Evolutionary conservation across 805 yeast genomes (phyloP).

Genomic region (Tanozyma kutaoensis): DNA sequence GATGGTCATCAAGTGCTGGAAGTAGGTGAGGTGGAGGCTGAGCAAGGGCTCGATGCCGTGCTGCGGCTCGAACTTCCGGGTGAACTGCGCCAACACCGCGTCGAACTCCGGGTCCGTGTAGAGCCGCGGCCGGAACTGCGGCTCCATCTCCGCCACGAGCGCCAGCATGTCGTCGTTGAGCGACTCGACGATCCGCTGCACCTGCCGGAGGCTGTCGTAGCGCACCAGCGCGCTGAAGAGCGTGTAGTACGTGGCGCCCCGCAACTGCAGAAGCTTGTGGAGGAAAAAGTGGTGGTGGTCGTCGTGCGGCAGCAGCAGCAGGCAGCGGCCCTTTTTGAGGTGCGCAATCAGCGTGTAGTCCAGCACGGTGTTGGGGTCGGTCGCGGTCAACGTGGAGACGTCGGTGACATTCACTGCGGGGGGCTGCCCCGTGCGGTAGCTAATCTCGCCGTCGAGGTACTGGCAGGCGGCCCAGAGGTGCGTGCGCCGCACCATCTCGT

Average conservation of each 20-base stretch:
- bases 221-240: slow-evolving; percentile 19
- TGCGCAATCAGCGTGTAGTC: not conserved
- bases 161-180: slow-evolving; percentile 17
- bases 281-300: not conserved
- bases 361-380: slow-evolving; percentile 7
- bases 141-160: slow-evolving; percentile 8
- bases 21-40: slow-evolving; percentile 15
- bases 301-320: slow-evolving; percentile 1
- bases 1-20: slow-evolving; percentile 22
- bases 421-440: slow-evolving; percentile 35
- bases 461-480: slow-evolving; percentile 38
- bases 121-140: slow-evolving; percentile 14
- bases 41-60: slow-evolving; percentile 1
- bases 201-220: slow-evolving; percentile 6
- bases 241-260: slow-evolving; percentile 15
- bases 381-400: slow-evolving; percentile 11
- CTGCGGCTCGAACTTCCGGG: not conserved
- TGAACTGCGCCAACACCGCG: not conserved
- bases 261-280: slow-evolving; percentile 10
- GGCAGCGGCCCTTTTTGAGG: not conserved
- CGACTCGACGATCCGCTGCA: slow-evolving; percentile 10
- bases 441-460: slow-evolving; percentile 29
- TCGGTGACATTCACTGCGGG: slow-evolving; percentile 31
- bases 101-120: slow-evolving; percentile 19
- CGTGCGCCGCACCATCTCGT: slow-evolving; percentile 24